Percentiles rank a stretch among this genome's conserved stretches.
phyloP scores from a whole-genome alignment of 2,329 filamentous ascomycete species.

The Aphanocladium album region DNA sequence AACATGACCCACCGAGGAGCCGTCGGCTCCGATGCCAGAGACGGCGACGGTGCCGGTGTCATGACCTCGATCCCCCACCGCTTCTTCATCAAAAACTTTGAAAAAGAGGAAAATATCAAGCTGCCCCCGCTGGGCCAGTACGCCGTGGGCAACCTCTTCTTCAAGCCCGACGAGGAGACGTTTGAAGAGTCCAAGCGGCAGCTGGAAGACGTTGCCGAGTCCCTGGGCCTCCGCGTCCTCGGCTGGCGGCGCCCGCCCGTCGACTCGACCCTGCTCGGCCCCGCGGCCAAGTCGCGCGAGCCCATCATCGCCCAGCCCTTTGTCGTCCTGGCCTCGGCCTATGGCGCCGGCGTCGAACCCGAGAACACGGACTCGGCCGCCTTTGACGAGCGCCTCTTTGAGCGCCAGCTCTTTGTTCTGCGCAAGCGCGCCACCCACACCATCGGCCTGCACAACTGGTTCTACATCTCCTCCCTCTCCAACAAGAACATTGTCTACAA shows the following conservation, averaged over 20 bases:
- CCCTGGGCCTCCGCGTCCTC: conserved; percentile 80
- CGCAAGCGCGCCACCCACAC: conserved; percentile 93
- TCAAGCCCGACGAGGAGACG: conserved; percentile 91
- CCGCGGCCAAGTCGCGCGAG: conserved; percentile 88
- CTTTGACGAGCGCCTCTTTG: conserved; percentile 83
- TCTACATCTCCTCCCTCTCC: conserved; percentile 92
- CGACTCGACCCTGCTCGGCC: conserved; percentile 88
- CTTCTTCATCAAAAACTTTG: conserved; percentile 99
- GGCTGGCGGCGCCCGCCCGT: conserved; percentile 95
- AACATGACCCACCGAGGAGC: conserved; percentile 99
- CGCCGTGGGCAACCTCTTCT: conserved; percentile 95
- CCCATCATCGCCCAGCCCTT: conserved; percentile 94
- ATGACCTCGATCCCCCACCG: conserved; percentile 99
- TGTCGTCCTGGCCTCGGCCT: conserved; percentile 79
- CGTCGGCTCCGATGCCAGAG: conserved; percentile 93
- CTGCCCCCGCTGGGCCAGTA: conserved; percentile 89
- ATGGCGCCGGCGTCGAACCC: conserved; percentile 75
- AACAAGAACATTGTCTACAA: conserved; percentile 99
- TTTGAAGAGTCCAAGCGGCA: conserved; percentile 84
- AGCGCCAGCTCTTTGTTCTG: conserved; percentile 88
- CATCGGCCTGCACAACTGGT: conserved; percentile 96
- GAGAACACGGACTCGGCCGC: conserved; percentile 70
- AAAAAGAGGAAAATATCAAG: conserved; percentile 80
- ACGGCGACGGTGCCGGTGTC: conserved; percentile 96
- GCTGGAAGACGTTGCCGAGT: conserved; percentile 90